These are phyloP conservation scores for Hypoxylon subgilvum DNA, from an alignment of 495 filamentous ascomycete genomes.

Conservation along the genomic window DNA sequence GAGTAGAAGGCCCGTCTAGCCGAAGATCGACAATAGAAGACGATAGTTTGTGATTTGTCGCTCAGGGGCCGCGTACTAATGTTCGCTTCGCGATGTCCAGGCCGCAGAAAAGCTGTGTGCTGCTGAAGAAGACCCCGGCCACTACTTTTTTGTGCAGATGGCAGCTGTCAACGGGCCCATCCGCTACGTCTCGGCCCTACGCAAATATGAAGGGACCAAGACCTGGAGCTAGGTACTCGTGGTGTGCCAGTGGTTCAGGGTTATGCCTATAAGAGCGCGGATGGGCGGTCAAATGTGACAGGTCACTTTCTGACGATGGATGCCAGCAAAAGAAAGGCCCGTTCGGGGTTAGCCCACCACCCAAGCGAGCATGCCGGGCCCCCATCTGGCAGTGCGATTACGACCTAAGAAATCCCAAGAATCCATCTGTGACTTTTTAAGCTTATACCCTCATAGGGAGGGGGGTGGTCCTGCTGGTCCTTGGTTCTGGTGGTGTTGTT, in stretches of 20 bases:
- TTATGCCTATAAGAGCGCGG: constrained; percentile 32
- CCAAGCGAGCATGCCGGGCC: constrained; percentile 29
- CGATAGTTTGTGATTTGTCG: constrained; percentile 1
- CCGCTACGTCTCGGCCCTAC: constrained; percentile 16
- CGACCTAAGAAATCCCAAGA: constrained; percentile 31
- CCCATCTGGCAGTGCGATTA: constrained; percentile 33
- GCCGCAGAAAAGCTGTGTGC: constrained; percentile 1
- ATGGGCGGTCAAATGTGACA: constrained; percentile 39
- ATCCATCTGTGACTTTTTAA: constrained; percentile 34
- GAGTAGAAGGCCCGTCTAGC: constrained; percentile 29
- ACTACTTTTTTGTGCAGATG: constrained; percentile 7
- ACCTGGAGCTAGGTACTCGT: constrained; percentile 20
- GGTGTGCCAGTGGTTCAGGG: constrained; percentile 19
- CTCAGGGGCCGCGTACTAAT: constrained; percentile 18
- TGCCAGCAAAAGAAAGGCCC: constrained; percentile 24
- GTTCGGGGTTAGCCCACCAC: constrained; percentile 32
- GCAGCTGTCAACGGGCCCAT: constrained; percentile 20
- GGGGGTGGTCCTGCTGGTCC: constrained; percentile 14
- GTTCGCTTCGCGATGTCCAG: constrained; percentile 13
- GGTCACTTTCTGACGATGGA: constrained; percentile 28
- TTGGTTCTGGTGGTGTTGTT: constrained; percentile 28
- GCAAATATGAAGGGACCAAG: constrained; percentile 12
- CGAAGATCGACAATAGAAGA: constrained; percentile 28
- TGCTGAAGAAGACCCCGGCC: constrained; percentile 13
- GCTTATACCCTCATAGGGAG: constrained; percentile 23